These are phyloP conservation scores for Linum trigynum DNA, from an alignment of 345 rosid species.

Conservation along the genomic window DNA sequence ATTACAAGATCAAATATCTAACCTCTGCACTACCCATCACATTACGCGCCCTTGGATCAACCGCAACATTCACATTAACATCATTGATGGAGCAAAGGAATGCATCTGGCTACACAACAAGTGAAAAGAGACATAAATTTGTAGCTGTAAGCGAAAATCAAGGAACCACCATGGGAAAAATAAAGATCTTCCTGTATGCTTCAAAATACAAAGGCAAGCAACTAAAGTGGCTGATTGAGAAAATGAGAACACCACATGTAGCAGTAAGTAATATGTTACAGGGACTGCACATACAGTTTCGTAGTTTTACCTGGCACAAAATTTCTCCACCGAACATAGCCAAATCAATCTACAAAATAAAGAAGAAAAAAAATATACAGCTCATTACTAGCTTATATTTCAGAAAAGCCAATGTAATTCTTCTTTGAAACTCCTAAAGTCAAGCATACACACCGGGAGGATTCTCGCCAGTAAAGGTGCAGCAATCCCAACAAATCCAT, in stretches of 20 bases:
- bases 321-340: conserved; percentile 92
- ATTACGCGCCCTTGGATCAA: conserved; percentile 75
- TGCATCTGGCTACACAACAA: conserved; percentile 88
- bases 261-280: neutral
- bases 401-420: neutral
- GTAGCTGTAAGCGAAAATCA: neutral
- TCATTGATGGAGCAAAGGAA: conserved; percentile 89
- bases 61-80: conserved; percentile 70
- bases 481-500: conserved; percentile 89
- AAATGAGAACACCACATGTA: neutral
- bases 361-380: conserved; percentile 12
- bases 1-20: conserved; percentile 2
- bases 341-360: conserved; percentile 60
- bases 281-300: conserved; percentile 5
- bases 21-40: conserved; percentile 69
- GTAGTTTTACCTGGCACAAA: conserved; percentile 70
- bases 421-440: neutral
- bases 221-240: neutral
- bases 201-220: neutral
- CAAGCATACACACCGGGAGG: conserved; percentile 67
- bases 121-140: conserved; percentile 20
- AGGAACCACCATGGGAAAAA: neutral
- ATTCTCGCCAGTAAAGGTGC: conserved; percentile 95
- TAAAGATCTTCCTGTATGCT: neutral
- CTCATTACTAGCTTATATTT: conserved; percentile 11